Evolutionary conservation across 2,329 filamentous ascomycete species (phyloP), one percentile per base, ranked within the genome.

Genomic region (Ascochyta rabiei): DNA sequence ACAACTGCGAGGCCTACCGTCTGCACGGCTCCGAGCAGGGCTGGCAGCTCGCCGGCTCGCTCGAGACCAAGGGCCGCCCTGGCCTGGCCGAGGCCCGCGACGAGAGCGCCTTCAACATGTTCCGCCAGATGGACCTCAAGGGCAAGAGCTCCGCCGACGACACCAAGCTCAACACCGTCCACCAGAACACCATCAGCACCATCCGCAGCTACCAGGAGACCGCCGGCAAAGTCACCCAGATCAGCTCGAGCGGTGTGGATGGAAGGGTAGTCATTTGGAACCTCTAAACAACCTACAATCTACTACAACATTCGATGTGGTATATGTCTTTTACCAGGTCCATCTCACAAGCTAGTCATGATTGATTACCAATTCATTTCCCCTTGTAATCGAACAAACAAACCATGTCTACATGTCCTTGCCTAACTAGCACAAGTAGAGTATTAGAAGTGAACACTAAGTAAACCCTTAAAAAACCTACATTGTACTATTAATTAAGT

Each of bases 61-160:
- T 98, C 57, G 93, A 97, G 78, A 80, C 81, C 43, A 92, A 93
- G 77, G 73, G 84, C 44, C 79, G 83, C 5, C 80, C 83, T 24
- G 88, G 84, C 37, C 75, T 81, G 50, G 79, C 77, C 2, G 86
- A 83, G 53, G 84, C 85, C 50, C 84, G 89, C 28, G 95, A 98
- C 77, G 95, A 98, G 75, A 95, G 90, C 62, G 95, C 95, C 21
- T 81, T 97, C 75, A 96, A 98, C 77, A 96, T 98, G 91, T 99
- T 99, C 80, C 86, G 87, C 69, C 93, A 97, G 80, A 98, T 99
- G 95, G 95, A 99, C 77, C 83, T 99, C 62, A 96, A 95, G 83
- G 95, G 95, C 59, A 96, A 96, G 78, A 56, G 48, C 31, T 81
- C 83, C 51, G 91, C 91, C 72, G 92, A 96, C 69, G 93, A 98